A percentile compares a stretch with the other conserved stretches of the same genome.
phyloP scores from a whole-genome alignment of 768 basidiomycete genomes.

The Lentinula boryana region DNA sequence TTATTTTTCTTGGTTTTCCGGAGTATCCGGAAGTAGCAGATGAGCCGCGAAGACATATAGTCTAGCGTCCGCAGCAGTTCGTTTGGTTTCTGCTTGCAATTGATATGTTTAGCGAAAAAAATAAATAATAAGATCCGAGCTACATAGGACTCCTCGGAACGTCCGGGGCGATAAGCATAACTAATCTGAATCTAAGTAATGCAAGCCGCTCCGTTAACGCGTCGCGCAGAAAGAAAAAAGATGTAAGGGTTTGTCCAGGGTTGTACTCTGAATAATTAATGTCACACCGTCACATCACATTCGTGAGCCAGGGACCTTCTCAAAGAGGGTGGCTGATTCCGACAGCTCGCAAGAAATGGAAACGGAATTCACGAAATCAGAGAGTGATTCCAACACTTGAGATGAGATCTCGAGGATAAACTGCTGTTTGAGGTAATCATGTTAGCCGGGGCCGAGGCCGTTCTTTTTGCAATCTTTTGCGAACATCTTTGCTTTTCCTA shows the following conservation, averaged over 20 bases:
- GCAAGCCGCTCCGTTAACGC: not conserved
- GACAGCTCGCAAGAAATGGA: constrained; percentile 10
- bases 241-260: not conserved
- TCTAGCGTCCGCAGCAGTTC: not conserved
- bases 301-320: not conserved
- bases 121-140: not conserved
- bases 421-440: constrained; percentile 21
- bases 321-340: constrained; percentile 4
- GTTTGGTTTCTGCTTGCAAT: not conserved
- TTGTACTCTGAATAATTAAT: not conserved
- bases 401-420: constrained; percentile 30
- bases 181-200: not conserved
- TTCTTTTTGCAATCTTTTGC: constrained; percentile 36
- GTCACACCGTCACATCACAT: not conserved
- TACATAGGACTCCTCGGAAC: not conserved
- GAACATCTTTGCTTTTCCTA: constrained; percentile 24
- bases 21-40: not conserved
- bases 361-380: constrained; percentile 17
- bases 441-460: constrained; percentile 12
- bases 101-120: too few species aligned
- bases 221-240: not conserved
- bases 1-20: not conserved
- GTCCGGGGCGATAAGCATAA: not conserved
- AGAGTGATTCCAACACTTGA: constrained; percentile 13
- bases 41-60: not conserved